phyloP scores from a whole-genome alignment of 1,139 yeast genomes.

The Geotrichum fermentans region DNA sequence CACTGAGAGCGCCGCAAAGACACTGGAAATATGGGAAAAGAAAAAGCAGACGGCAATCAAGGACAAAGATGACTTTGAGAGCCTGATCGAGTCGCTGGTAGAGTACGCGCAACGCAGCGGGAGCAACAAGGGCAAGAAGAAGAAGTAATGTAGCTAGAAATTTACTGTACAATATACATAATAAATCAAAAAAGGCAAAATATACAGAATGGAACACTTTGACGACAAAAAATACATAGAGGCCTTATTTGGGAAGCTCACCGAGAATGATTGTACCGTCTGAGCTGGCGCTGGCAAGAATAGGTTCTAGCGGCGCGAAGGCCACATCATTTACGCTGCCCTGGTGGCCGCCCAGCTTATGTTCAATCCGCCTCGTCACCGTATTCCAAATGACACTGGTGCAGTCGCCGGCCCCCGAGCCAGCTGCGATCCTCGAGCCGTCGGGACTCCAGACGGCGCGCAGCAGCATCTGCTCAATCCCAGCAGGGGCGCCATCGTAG shows the following conservation, averaged over 20 bases:
- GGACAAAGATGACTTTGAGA: conserved; percentile 61
- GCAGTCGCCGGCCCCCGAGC: conserved; percentile 51
- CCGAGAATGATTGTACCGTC: conserved; percentile 33
- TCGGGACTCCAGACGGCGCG: conserved; percentile 46
- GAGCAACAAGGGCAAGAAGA: conserved; percentile 3
- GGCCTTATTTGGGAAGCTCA: conserved; percentile 18
- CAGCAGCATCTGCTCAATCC: conserved; percentile 50
- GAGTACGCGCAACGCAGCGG: conserved; percentile 56
- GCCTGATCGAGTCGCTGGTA: conserved; percentile 64
- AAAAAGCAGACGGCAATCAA: conserved; percentile 43
- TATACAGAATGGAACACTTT: background rate
- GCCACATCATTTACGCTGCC: conserved; percentile 61
- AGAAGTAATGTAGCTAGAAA: too few species aligned
- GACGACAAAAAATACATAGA: background rate
- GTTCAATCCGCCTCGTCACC: conserved; percentile 45
- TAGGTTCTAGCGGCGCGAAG: conserved; percentile 33
- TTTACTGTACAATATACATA: too few species aligned
- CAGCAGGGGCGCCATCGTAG: conserved; percentile 58
- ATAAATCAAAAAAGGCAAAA: background rate
- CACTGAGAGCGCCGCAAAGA: conserved; percentile 34
- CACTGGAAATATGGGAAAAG: conserved; percentile 49
- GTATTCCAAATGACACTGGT: conserved; percentile 59
- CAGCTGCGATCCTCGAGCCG: conserved; percentile 46
- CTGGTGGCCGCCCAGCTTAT: conserved; percentile 54
- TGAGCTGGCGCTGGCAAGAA: conserved; percentile 28